Percentiles rank a stretch among this genome's conserved stretches.
These are phyloP conservation scores for Suhomyces chickasaworum DNA, from an alignment of 1,139 yeast species.

Conservation along the genomic window DNA sequence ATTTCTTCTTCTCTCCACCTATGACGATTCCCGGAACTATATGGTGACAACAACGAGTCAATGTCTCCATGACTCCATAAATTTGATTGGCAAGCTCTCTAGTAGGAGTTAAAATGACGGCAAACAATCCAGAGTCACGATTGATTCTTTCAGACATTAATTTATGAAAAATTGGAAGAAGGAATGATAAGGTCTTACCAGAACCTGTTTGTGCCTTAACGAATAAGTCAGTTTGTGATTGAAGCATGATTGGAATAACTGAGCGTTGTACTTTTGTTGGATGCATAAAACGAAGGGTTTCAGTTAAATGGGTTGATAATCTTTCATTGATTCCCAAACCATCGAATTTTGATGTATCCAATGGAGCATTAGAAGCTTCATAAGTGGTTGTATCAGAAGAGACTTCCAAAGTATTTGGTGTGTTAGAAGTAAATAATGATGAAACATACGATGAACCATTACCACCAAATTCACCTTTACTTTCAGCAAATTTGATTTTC, in stretches of 20 bases:
- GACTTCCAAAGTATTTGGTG: constrained; percentile 36
- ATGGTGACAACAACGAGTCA: constrained; percentile 73
- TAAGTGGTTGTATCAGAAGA: constrained; percentile 32
- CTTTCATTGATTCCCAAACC: constrained; percentile 68
- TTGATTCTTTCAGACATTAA: constrained; percentile 58
- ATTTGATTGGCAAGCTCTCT: constrained; percentile 95
- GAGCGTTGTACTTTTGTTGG: constrained; percentile 89
- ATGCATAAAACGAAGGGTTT: constrained; percentile 57
- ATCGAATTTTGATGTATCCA: constrained; percentile 68
- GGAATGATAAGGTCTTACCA: constrained; percentile 87
- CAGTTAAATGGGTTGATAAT: constrained; percentile 57
- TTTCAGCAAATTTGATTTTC: constrained; percentile 38
- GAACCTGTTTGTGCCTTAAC: constrained; percentile 96
- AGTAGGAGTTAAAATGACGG: constrained; percentile 86
- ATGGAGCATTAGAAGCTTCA: constrained; percentile 83
- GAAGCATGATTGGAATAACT: constrained; percentile 70
- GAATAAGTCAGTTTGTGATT: constrained; percentile 64
- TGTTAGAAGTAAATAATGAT: constrained; percentile 80
- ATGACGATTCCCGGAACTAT: constrained; percentile 91
- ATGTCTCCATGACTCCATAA: constrained; percentile 71
- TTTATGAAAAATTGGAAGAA: constrained; percentile 76
- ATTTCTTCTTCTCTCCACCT: constrained; percentile 93
- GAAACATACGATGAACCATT: constrained; percentile 69
- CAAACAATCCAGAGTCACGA: constrained; percentile 85
- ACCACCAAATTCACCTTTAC: constrained; percentile 52